Base-by-base conservation (phyloP, 1,284 basidiomycete species). In the Mrakiaceae sp. region DNA sequence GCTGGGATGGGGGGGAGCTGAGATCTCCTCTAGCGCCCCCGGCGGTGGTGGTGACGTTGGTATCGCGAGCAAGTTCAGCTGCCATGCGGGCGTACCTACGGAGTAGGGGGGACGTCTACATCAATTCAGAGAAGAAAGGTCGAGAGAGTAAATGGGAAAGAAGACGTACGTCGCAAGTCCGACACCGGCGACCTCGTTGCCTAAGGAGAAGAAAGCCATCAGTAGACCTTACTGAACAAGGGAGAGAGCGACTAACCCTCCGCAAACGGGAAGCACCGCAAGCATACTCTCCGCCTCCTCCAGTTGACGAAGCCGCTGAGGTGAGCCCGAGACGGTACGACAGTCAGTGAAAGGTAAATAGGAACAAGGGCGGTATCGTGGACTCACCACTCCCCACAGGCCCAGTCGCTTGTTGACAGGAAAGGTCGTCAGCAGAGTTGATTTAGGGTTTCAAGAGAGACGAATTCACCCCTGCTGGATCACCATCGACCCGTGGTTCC, bases 401-500 rank as follows among this genome's bases (percentile, higher is more conserved):
- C 69, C 74, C 74, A 75, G 60, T 75, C 74, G 0, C 27, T 27
- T 27, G 27, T 27, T 27, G 27, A 27, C 27, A 27, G 27, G 27
- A 27, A 27, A 27, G 2, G 27, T 27, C 27, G 27, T 27, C 27
- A 27, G 27, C 27, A 27, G 27, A 27, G 27, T 27, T 27, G 2
- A 27, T 27, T 27, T 27, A 27, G 27, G 27, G 27, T 27, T 27
- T 27, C 27, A 27, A 27, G 27, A 27, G 27, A 27, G 27, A 27
- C 2, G 27, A 27, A 2, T 27, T 27, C 27, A 27, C 27, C 74
- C 74, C 0, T 70, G 67, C 60, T 75, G 74, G 1, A 72, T 69
- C 49, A 72, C 69, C 74, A 75, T 75, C 12, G 72, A 71, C 0
- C 74, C 74, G 8, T 67, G 65, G 50, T 73, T 73, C 12, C 74